Base-by-base conservation (phyloP, 2,329 filamentous ascomycete species). In the Rhexocercosporidium sp. region DNA sequence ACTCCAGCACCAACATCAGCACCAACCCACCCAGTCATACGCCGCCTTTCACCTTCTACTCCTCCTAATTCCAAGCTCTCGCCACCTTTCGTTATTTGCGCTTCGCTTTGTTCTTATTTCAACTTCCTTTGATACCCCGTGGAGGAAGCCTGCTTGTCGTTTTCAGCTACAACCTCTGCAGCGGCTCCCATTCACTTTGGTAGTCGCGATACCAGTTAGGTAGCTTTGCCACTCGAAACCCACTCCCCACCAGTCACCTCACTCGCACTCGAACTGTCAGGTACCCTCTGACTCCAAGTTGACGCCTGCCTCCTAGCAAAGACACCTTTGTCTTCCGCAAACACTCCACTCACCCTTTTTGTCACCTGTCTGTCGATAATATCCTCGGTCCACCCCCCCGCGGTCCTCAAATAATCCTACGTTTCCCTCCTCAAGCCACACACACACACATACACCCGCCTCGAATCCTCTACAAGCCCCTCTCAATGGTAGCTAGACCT, bases 281-380 rank as follows among this genome's bases (percentile, higher is more conserved):
- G 49, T 56, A 44, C 47, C 37, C 63, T 66, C 59, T 59, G 49
- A 66, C 66, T 71, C 66, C 69, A 67, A 71, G 66, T 70, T 70
- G 65, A 71, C 59, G 34, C 65, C 44, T 54, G 57, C 39, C 57
- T 64, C 44, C 60, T 59, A 29, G 47, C 57, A 61, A 70, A 69
- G 62, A 70, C 70, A 69, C 67, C 66, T 73, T 73, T 69, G 70
- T 69, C 65, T 64, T 27, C 29, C 63, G 63, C 59, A 68, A 69
- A 61, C 60, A 73, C 74, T 76, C 74, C 74, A 72, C 75, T 75
- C 74, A 75, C 54, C 71, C 70, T 60, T 73, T 65, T 60, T 60
- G 66, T 70, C 66, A 60, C 64, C 67, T 67, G 62, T 69, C 67
- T 20, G 39, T 25, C n/a, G 64, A 70, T 72, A 69, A 71, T 46